Conservation (phyloP, 176 grass and related monocot species). For the Oryza punctata region DNA sequence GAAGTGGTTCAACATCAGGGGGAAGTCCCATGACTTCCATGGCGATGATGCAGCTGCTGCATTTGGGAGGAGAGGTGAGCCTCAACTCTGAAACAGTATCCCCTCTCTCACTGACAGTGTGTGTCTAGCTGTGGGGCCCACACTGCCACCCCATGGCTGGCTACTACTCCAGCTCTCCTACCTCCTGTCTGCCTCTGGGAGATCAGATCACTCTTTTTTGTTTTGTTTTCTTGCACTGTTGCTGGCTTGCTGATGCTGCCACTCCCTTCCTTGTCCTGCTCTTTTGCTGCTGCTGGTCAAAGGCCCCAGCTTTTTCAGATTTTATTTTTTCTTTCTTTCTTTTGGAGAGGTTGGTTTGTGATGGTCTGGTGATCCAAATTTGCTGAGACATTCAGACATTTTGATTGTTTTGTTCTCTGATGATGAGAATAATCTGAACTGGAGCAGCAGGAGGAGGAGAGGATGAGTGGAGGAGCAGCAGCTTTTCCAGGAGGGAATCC, state of each 20-base stretch:
- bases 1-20: constrained; percentile 96
- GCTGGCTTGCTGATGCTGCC: not conserved
- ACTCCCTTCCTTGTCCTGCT: constrained; percentile 26
- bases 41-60: constrained; percentile 55
- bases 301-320: constrained; percentile 32
- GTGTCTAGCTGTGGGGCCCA: constrained; percentile 34
- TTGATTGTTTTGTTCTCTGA: not conserved
- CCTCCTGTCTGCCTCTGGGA: constrained; percentile 33
- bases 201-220: constrained; percentile 45
- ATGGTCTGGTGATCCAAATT: constrained; percentile 21
- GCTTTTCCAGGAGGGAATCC: constrained; percentile 68
- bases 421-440: not conserved
- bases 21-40: constrained; percentile 88
- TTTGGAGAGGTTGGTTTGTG: not conserved
- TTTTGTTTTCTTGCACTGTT: constrained; percentile 42
- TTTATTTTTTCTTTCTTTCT: not conserved
- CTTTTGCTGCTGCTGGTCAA: constrained; percentile 43
- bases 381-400: not conserved
- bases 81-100: not conserved
- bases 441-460: constrained; percentile 52
- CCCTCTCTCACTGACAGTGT: not conserved
- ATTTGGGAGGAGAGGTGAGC: constrained; percentile 51
- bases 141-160: constrained; percentile 8
- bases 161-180: constrained; percentile 27
- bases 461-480: constrained; percentile 69